These are phyloP conservation scores for Sordariomycetes sp. DNA, from an alignment of 2,329 filamentous ascomycete genomes.

Conservation along the genomic window DNA sequence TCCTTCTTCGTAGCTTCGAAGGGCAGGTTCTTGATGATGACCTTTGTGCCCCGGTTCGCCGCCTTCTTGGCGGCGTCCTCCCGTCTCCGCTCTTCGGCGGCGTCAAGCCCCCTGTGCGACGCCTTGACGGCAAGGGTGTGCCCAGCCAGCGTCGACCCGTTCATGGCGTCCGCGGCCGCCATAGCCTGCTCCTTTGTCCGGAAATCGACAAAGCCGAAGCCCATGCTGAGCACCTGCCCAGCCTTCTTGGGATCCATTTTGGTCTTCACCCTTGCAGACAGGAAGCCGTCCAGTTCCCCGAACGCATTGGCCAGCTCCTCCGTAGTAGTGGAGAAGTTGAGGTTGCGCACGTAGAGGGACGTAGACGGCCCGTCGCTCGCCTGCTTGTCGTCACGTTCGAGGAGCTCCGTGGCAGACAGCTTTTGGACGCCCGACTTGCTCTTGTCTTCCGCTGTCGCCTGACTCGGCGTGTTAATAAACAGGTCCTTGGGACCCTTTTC, in stretches of 20 bases:
- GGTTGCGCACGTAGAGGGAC: conserved; percentile 87
- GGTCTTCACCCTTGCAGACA: conserved; percentile 82
- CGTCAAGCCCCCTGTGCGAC: conserved; percentile 78
- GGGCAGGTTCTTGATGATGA: conserved; percentile 95
- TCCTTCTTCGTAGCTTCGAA: conserved; percentile 95
- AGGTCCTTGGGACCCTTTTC: conserved; percentile 85
- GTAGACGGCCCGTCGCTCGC: conserved; percentile 48
- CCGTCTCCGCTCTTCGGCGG: conserved; percentile 71
- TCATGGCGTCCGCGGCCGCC: conserved; percentile 72
- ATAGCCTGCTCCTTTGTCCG: conserved; percentile 63
- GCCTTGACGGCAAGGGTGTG: conserved; percentile 76
- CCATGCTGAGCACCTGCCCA: conserved; percentile 85
- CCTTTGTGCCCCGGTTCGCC: conserved; percentile 69
- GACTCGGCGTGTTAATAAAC: conserved; percentile 32
- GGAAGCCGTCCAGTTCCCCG: conserved; percentile 70
- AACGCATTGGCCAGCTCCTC: conserved; percentile 66
- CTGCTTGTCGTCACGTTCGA: conserved; percentile 40
- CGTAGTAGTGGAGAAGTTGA: conserved; percentile 83
- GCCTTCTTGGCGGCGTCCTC: conserved; percentile 75
- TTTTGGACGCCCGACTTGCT: conserved; percentile 39
- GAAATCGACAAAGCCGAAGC: conserved; percentile 92
- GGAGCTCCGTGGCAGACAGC: conserved; percentile 53
- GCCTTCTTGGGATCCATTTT: conserved; percentile 86
- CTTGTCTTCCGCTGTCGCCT: conserved; percentile 14
- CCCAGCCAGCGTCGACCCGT: conserved; percentile 74